These are phyloP conservation scores for Corynespora cassiicola DNA, from an alignment of 2,329 filamentous ascomycete genomes.

Conservation along the genomic window DNA sequence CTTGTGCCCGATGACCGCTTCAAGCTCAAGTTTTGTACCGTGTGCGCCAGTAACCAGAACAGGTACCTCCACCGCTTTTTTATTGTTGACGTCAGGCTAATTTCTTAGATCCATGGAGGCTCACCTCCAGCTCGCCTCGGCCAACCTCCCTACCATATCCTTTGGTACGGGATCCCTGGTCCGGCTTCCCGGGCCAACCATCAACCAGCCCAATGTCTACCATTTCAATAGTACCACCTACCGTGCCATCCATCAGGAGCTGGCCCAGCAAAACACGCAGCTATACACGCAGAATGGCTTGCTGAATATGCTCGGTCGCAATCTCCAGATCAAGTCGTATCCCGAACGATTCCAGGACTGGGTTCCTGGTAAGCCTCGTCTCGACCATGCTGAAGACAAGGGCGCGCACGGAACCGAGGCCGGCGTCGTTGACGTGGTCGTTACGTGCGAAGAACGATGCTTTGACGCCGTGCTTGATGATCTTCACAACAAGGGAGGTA, in stretches of 20 bases:
- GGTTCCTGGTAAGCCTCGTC: conserved; percentile 82
- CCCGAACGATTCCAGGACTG: conserved; percentile 99
- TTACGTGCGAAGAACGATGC: conserved; percentile 96
- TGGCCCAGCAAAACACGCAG: conserved; percentile 82
- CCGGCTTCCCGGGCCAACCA: conserved; percentile 87
- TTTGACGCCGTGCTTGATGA: conserved; percentile 99
- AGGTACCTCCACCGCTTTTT: conserved; percentile 63
- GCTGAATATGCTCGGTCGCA: conserved; percentile 93
- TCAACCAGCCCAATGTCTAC: conserved; percentile 95
- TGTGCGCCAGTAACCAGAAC: conserved; percentile 99
- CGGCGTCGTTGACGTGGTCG: conserved; percentile 90
- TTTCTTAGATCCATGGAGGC: conserved; percentile 88
- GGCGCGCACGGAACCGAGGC: conserved; percentile 84
- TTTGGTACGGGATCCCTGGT: conserved; percentile 97
- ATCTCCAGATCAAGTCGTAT: conserved; percentile 90
- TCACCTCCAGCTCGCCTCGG: conserved; percentile 88
- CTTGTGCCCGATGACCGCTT: conserved; percentile 61
- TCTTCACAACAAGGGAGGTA: conserved; percentile 81
- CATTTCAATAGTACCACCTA: conserved; percentile 98
- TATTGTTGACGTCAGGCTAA: conserved; percentile 16
- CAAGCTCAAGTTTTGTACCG: conserved; percentile 96
- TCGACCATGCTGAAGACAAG: conserved; percentile 73
- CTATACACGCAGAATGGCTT: conserved; percentile 93
- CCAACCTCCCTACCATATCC: conserved; percentile 90
- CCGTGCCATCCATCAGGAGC: conserved; percentile 90